Base-by-base conservation (phyloP, 768 basidiomycete genomes). In the Mycena maculata region DNA sequence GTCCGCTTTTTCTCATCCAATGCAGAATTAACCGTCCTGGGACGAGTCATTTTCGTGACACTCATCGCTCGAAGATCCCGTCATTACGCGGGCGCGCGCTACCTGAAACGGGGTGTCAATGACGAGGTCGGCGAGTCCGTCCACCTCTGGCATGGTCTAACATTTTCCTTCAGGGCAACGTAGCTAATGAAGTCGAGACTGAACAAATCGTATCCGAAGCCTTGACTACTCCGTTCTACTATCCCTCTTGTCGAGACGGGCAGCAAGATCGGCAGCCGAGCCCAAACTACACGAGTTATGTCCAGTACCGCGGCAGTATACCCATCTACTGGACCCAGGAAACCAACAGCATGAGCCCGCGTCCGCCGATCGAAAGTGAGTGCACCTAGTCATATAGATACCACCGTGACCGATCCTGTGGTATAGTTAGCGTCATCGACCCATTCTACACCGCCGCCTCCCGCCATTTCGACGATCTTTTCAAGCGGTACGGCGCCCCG, bases 251-350 rank as follows among this genome's bases (percentile, higher is more conserved):
- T 33, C 72, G 76, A 42, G 80, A 80, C 16, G 77, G 71, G 10
- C 76, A 71, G 41, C 80, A 77, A 15, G 78, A 80, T 36, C 82
- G 91, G 27, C 81, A 87, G 3, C 90, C 91, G 0, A 93, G 88
- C 74, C 93, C 96, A 0, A 91, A 93, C 58, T 98, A 94, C 74
- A 98, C 98, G 0, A 95, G 94, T 68, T 98, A 95, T 76, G 95
- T 99, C 4, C 97, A 94, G 90, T 96, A 96, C 76, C 87, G 97
- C 23, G 97, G 97, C 9, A 96, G 94, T 67, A 98, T 99, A 38
- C 98, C 98, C 0, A 85, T 99, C 4, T 96, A 92, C 75, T 99
- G 98, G 98, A 93, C 93, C 15, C 97, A 99, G 76, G 98, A 99
- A 67, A 90, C 89, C 1, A 94, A 88, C 48, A 90, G 89, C 58